These are phyloP conservation scores for Tremella mesenterica DNA, from an alignment of 768 basidiomycete genomes.

Conservation along the genomic window DNA sequence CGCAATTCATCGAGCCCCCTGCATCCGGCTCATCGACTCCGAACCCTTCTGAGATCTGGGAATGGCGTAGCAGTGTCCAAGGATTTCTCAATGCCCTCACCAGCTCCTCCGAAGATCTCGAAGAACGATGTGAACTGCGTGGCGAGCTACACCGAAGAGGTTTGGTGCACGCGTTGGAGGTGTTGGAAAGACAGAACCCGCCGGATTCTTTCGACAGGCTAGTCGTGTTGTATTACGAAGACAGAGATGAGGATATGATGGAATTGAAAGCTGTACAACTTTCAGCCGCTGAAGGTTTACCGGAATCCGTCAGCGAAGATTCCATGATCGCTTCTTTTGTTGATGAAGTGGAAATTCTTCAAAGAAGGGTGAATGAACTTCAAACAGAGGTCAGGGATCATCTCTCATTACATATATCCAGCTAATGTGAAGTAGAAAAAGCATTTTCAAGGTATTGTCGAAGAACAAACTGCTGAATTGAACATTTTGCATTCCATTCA, in stretches of 20 bases:
- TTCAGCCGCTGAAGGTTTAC: background rate
- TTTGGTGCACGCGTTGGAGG: constrained; percentile 72
- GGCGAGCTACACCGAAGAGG: constrained; percentile 78
- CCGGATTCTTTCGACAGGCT: constrained; percentile 73
- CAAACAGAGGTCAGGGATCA: background rate
- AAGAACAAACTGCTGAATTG: background rate
- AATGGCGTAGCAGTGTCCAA: constrained; percentile 67
- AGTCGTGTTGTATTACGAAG: constrained; percentile 71
- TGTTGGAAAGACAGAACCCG: constrained; percentile 66
- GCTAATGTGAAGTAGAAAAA: background rate
- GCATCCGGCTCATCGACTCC: constrained; percentile 42
- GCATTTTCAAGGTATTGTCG: background rate
- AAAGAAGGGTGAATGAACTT: constrained; percentile 18
- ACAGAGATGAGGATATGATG: constrained; percentile 58
- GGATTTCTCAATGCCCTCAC: constrained; percentile 69
- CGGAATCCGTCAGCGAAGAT: background rate
- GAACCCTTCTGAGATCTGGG: constrained; percentile 61
- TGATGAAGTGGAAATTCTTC: constrained; percentile 57
- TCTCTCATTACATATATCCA: background rate
- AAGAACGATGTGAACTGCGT: constrained; percentile 66
- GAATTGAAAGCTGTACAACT: constrained; percentile 1
- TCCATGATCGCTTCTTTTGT: constrained; percentile 46
- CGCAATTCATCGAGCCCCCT: background rate
- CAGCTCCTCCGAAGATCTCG: constrained; percentile 64
- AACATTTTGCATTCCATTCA: constrained; percentile 28